A percentile compares a stretch with the other conserved stretches of the same genome.
These are phyloP conservation scores for Cordyceps fumosorosea DNA, from an alignment of 2,329 filamentous ascomycete genomes.

Conservation along the genomic window DNA sequence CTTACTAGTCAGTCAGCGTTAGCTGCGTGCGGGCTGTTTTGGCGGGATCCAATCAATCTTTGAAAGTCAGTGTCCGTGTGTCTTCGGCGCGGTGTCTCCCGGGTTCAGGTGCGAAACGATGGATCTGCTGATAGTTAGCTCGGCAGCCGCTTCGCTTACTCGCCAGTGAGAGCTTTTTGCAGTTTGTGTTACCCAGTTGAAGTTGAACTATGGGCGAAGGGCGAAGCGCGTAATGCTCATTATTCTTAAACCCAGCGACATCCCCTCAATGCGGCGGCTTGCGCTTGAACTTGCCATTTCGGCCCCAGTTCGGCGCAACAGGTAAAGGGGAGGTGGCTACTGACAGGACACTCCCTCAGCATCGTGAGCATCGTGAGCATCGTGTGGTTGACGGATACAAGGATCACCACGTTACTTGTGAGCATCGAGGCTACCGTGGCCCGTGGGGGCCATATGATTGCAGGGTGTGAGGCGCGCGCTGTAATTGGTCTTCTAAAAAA, in stretches of 20 bases:
- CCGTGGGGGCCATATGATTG: background rate
- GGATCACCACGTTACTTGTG: background rate
- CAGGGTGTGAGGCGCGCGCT: background rate
- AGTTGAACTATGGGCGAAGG: too few relatives aligned
- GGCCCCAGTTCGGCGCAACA: too few relatives aligned
- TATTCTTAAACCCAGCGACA: too few relatives aligned
- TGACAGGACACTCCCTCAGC: background rate
- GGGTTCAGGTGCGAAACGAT: conserved; percentile 1
- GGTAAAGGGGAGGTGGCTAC: background rate
- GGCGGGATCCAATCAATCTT: background rate
- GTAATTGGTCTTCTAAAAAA: background rate
- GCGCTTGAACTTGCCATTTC: too few relatives aligned
- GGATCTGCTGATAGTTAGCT: background rate
- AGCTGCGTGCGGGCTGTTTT: too few relatives aligned
- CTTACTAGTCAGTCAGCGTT: background rate
- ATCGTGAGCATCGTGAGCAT: background rate
- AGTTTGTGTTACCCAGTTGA: too few relatives aligned
- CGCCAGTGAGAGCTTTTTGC: background rate
- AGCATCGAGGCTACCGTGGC: background rate
- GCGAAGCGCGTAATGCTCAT: too few relatives aligned
- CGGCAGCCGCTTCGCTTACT: background rate
- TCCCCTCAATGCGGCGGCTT: too few relatives aligned
- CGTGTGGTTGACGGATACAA: background rate
- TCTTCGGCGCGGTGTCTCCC: background rate
- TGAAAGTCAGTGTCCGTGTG: background rate